phyloP scores from a whole-genome alignment of 305 asterid species.

The Solanum hybrid region DNA sequence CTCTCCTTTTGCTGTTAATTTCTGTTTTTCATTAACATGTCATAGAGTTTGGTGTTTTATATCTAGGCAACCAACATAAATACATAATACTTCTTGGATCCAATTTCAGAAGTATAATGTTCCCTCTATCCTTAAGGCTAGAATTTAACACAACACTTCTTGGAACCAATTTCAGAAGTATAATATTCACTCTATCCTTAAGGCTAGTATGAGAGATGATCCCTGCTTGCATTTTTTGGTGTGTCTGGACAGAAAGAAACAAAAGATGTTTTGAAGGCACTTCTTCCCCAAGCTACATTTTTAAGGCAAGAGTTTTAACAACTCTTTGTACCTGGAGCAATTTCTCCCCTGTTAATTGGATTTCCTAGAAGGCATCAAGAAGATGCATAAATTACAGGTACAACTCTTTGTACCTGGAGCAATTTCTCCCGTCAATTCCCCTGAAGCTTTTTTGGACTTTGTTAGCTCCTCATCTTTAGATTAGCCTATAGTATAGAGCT shows the following conservation, averaged over 20 bases:
- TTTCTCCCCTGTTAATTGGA: background rate
- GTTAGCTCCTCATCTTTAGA: background rate
- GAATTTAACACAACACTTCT: background rate
- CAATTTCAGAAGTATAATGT: background rate
- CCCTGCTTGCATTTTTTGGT: background rate
- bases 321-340: background rate
- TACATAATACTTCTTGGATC: background rate
- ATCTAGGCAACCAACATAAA: background rate
- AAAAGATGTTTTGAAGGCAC: background rate
- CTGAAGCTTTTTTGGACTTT: background rate
- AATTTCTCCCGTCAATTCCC: background rate
- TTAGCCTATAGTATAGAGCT: background rate
- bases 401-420: background rate
- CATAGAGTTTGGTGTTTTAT: background rate
- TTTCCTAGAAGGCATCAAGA: too few relatives aligned
- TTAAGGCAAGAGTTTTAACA: background rate
- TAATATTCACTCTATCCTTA: background rate
- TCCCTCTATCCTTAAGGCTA: background rate
- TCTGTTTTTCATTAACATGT: background rate
- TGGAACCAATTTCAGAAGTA: background rate
- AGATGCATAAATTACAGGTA: too few relatives aligned
- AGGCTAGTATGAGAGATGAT: background rate
- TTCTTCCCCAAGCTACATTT: background rate
- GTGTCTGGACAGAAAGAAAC: background rate
- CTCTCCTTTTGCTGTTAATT: background rate